Evolutionary conservation across 495 filamentous ascomycete species (phyloP).

Genomic region (Aspergillus nidulans): DNA sequence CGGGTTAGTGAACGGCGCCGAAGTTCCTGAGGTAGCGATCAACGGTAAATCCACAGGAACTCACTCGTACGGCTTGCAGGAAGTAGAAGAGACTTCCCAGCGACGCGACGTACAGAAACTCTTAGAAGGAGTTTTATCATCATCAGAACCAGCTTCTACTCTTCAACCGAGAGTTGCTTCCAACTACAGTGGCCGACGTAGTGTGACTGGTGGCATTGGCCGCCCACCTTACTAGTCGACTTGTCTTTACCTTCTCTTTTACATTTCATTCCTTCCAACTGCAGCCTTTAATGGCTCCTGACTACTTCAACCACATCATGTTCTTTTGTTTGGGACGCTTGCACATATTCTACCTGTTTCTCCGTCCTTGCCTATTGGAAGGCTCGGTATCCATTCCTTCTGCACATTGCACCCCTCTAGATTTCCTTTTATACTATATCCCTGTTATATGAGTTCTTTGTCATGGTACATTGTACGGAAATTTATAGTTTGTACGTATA

Average conservation of each 20-base stretch:
- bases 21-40: conserved; percentile 5
- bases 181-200: conserved; percentile 21
- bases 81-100: conserved; percentile 14
- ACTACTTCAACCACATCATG: neutral
- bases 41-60: conserved; percentile 4
- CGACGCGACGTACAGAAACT: conserved; percentile 36
- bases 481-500: conserved; percentile 13
- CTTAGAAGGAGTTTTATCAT: conserved; percentile 35
- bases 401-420: conserved; percentile 7
- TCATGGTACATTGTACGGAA: conserved; percentile 5
- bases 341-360: conserved; percentile 4
- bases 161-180: conserved; percentile 10
- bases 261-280: neutral
- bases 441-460: conserved; percentile 2
- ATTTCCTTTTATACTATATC: conserved; percentile 7
- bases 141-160: conserved; percentile 14
- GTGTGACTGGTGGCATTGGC: conserved; percentile 32
- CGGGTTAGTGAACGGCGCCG: conserved; percentile 28
- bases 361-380: neutral
- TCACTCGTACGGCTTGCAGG: neutral
- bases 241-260: conserved; percentile 3
- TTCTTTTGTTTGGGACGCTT: neutral
- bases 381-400: conserved; percentile 7
- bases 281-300: neutral
- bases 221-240: conserved; percentile 40